Conservation (phyloP, 352 stramenopile genomes). For the Blastocystis sp. region DNA sequence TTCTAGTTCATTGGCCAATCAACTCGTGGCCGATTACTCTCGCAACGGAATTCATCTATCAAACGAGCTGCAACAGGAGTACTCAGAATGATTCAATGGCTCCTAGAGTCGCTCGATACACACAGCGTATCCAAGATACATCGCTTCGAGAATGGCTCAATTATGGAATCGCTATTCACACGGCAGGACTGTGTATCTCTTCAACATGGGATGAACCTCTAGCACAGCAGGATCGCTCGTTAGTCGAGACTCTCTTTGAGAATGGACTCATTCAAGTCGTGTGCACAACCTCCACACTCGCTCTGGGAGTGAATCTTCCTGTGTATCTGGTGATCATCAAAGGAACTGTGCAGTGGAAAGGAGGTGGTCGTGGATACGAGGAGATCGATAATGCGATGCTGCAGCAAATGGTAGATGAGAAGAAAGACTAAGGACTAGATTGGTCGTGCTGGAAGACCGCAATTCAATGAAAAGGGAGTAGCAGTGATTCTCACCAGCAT, state of each 20-base stretch:
- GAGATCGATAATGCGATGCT: conserved; percentile 94
- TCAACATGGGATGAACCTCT: not conserved
- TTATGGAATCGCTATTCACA: conserved; percentile 93
- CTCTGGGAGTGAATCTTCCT: conserved; percentile 75
- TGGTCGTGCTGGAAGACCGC: conserved; percentile 73
- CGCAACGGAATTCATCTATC: conserved; percentile 67
- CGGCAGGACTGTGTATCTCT: conserved; percentile 74
- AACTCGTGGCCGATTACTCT: not conserved
- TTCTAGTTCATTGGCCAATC: not conserved
- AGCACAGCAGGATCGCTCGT: conserved; percentile 73
- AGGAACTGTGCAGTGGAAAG: conserved; percentile 91
- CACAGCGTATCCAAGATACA: conserved; percentile 70
- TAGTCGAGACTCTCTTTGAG: conserved; percentile 90
- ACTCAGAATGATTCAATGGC: not conserved
- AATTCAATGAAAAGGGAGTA: conserved; percentile 83
- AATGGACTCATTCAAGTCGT: conserved; percentile 84
- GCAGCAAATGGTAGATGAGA: conserved; percentile 80
- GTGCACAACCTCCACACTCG: conserved; percentile 77
- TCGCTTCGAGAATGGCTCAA: conserved; percentile 85
- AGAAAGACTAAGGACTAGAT: conserved; percentile 67
- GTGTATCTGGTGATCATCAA: conserved; percentile 91
- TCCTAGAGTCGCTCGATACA: not conserved
- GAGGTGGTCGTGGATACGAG: conserved; percentile 83
- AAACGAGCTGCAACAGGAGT: conserved; percentile 63
- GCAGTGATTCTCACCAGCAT: conserved; percentile 36